phyloP scores from a whole-genome alignment of 495 filamentous ascomycete genomes.

The Amphirosellinia nigrospora region DNA sequence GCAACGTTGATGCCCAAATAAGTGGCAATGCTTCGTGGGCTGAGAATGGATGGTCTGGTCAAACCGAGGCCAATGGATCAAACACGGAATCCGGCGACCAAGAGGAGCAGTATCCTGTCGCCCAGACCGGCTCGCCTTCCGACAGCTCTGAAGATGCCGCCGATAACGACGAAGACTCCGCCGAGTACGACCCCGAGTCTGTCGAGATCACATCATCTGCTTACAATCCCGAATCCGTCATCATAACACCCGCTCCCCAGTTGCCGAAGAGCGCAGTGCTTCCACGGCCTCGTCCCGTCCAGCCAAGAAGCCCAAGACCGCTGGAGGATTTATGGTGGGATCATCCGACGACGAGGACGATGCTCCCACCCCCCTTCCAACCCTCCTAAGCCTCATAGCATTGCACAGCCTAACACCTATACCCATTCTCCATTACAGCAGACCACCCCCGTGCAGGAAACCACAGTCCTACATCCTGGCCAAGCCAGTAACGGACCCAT shows the following conservation, averaged over 20 bases:
- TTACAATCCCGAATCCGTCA: slow-evolving; percentile 42
- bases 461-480: slow-evolving; percentile 31
- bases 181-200: slow-evolving; percentile 59
- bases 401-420: slow-evolving; percentile 23
- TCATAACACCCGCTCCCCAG: slow-evolving; percentile 39
- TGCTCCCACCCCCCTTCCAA: slow-evolving; percentile 16
- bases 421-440: slow-evolving; percentile 38
- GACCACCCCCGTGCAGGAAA: slow-evolving; percentile 32
- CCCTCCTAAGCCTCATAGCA: slow-evolving; percentile 29
- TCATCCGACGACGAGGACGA: slow-evolving; percentile 65
- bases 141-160: slow-evolving; percentile 52
- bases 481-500: slow-evolving; percentile 35
- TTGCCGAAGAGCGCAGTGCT: slow-evolving; percentile 36
- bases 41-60: slow-evolving; percentile 60
- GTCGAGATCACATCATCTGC: slow-evolving; percentile 44
- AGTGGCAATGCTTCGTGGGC: slow-evolving; percentile 43
- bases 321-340: slow-evolving; percentile 81
- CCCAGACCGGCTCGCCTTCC: slow-evolving; percentile 50
- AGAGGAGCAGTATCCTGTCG: slow-evolving; percentile 48
- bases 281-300: slow-evolving; percentile 43
- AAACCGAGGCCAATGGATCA: slow-evolving; percentile 55
- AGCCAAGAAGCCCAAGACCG: slow-evolving; percentile 67
- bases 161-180: slow-evolving; percentile 50
- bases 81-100: slow-evolving; percentile 61
- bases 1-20: slow-evolving; percentile 43